These are phyloP conservation scores for Coemansia javaensis DNA, from an alignment of 192 early-diverging fungal genomes.

Conservation along the genomic window DNA sequence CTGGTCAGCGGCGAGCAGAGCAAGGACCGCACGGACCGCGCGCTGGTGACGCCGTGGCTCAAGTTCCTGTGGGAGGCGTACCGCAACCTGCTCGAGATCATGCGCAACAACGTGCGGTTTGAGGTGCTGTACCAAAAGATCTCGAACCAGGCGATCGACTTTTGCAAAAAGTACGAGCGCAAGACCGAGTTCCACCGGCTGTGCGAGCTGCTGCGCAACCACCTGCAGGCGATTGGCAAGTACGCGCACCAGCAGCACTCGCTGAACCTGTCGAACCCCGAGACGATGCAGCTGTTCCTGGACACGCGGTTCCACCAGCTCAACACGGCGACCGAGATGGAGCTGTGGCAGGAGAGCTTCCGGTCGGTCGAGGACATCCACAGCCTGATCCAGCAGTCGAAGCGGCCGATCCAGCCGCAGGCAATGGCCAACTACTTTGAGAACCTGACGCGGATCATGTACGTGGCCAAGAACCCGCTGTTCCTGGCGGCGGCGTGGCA, in stretches of 20 bases:
- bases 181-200: constrained; percentile 99
- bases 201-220: constrained; percentile 93
- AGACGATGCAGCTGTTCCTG: constrained; percentile 93
- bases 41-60: constrained; percentile 97
- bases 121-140: constrained; percentile 91
- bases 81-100: constrained; percentile 91
- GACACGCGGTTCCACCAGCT: constrained; percentile 96
- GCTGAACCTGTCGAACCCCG: constrained; percentile 93
- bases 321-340: constrained; percentile 91
- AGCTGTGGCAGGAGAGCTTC: constrained; percentile 99
- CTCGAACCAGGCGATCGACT: constrained; percentile 91
- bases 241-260: constrained; percentile 83
- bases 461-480: constrained; percentile 94
- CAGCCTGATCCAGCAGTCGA: constrained; percentile 82
- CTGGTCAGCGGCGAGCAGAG: constrained; percentile 89
- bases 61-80: constrained; percentile 99
- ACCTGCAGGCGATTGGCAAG: constrained; percentile 87
- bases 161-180: constrained; percentile 90
- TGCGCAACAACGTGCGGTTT: constrained; percentile 93
- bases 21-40: constrained; percentile 96
- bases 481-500: constrained; percentile 98
- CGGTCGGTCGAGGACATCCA: constrained; percentile 96
- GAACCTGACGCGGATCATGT: constrained; percentile 93
- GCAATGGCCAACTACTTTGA: constrained; percentile 99
- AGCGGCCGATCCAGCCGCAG: constrained; percentile 86